These are phyloP conservation scores for Closterium sp. DNA, from an alignment of 139 green algal genomes.

Conservation along the genomic window DNA sequence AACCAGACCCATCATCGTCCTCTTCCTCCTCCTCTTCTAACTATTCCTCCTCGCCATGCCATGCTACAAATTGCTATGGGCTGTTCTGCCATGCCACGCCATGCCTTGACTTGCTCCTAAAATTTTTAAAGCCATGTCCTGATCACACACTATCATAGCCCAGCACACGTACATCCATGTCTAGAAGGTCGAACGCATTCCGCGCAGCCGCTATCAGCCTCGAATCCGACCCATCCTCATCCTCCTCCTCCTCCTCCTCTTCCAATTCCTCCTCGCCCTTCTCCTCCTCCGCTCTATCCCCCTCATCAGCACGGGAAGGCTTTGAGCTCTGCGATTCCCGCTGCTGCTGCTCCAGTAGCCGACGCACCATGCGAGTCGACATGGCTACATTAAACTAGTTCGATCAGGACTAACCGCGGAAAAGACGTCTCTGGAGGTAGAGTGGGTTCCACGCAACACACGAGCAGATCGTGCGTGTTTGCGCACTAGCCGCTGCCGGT, in stretches of 20 bases:
- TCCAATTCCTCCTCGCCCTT: conserved; percentile 7
- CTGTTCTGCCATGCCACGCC: too few relatives aligned
- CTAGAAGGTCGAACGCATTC: conserved; percentile 41
- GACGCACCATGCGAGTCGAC: conserved; percentile 7
- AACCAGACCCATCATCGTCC: too few relatives aligned
- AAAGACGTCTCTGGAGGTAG: neutral
- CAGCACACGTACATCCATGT: conserved; percentile 4
- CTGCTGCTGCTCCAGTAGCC: conserved; percentile 21
- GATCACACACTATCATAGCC: neutral
- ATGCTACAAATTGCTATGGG: too few relatives aligned
- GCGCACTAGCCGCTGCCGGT: neutral
- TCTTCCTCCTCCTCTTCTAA: too few relatives aligned
- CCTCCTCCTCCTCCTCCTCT: conserved; percentile 36
- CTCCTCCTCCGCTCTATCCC: conserved; percentile 14
- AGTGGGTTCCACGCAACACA: neutral
- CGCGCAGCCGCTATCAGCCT: neutral
- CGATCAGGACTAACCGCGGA: neutral
- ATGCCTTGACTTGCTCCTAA: neutral
- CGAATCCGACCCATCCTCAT: conserved; percentile 13
- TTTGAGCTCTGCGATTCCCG: neutral
- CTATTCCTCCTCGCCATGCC: too few relatives aligned
- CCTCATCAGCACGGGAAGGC: neutral
- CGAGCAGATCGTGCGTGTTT: neutral
- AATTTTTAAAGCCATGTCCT: too few relatives aligned
- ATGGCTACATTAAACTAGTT: neutral